phyloP scores from a whole-genome alignment of 164 flowering plant genomes.

The Chimonanthus salicifolius region DNA sequence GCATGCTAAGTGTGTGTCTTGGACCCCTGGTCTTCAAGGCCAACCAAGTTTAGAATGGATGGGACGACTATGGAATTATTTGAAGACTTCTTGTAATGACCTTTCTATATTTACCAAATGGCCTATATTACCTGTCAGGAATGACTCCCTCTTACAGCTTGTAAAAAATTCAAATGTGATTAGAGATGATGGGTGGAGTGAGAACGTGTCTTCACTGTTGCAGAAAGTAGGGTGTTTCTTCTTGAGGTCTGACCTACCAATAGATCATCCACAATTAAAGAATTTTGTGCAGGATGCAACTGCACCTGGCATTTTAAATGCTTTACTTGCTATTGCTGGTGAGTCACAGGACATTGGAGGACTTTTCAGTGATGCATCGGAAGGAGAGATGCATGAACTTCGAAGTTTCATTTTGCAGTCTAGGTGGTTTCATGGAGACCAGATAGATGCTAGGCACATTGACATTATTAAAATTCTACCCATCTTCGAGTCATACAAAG shows the following conservation, averaged over 20 bases:
- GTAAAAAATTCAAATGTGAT: constrained; percentile 71
- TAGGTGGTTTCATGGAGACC: constrained; percentile 73
- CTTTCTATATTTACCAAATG: constrained; percentile 73
- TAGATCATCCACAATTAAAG: constrained; percentile 72
- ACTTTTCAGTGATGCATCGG: constrained; percentile 55
- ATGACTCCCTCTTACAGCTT: constrained; percentile 56
- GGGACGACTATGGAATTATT: constrained; percentile 66
- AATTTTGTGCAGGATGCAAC: constrained; percentile 76
- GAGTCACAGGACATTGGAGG: constrained; percentile 32
- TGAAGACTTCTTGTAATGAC: constrained; percentile 65
- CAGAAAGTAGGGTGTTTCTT: constrained; percentile 70
- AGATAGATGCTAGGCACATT: constrained; percentile 46
- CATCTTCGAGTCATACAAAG: constrained; percentile 75
- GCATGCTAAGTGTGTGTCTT: constrained; percentile 54
- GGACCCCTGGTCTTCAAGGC: constrained; percentile 71
- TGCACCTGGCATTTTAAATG: constrained; percentile 72
- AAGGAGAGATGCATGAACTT: constrained; percentile 84
- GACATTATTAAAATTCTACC: constrained; percentile 64
- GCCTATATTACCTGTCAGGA: constrained; percentile 83
- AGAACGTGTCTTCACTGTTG: constrained; percentile 79
- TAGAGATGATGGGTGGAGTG: constrained; percentile 91
- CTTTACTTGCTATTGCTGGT: constrained; percentile 58
- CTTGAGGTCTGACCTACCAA: constrained; percentile 55
- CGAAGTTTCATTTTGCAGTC: constrained; percentile 88
- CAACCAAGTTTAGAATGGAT: constrained; percentile 91